Conservation (phyloP, 805 yeast species). For the Candida koratica region DNA sequence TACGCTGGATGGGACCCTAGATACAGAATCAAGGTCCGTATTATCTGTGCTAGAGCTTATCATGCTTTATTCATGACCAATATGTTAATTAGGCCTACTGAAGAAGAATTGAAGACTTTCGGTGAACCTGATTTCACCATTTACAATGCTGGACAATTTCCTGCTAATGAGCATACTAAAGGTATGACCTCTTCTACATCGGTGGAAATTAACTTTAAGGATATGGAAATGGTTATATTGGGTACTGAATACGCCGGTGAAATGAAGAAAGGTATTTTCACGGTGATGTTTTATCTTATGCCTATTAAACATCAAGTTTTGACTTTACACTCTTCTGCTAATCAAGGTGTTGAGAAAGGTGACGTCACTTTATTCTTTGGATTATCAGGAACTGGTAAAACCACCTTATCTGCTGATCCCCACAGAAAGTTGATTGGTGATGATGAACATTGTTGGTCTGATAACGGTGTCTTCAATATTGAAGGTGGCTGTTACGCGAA, state of each 20-base stretch:
- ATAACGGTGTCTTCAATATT: conserved; percentile 95
- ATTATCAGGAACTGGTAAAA: conserved; percentile 96
- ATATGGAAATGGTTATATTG: conserved; percentile 96
- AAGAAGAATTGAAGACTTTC: conserved; percentile 79
- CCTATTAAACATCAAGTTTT: conserved; percentile 88
- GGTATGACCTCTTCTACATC: conserved; percentile 97
- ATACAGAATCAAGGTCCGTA: conserved; percentile 92
- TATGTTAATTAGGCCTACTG: conserved; percentile 94
- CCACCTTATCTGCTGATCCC: conserved; percentile 95
- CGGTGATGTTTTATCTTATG: conserved; percentile 98
- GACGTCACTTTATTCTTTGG: conserved; percentile 97
- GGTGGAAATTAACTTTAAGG: conserved; percentile 93
- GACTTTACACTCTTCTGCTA: conserved; percentile 92
- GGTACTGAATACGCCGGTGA: conserved; percentile 99
- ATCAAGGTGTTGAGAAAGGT: conserved; percentile 75
- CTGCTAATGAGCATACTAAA: conserved; percentile 91
- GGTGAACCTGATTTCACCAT: conserved; percentile 98
- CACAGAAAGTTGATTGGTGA: conserved; percentile 92
- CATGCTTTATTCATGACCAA: conserved; percentile 98
- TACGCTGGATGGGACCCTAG: conserved; percentile 99
- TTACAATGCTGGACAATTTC: conserved; percentile 98
- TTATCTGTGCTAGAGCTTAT: conserved; percentile 97
- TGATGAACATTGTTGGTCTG: conserved; percentile 99
- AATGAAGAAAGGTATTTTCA: conserved; percentile 98
- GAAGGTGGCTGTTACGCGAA: conserved; percentile 99